Evolutionary conservation across 2,329 filamentous ascomycete genomes (phyloP), one percentile per base, ranked within the genome.

Genomic region (Ceratocystis ficicola): DNA sequence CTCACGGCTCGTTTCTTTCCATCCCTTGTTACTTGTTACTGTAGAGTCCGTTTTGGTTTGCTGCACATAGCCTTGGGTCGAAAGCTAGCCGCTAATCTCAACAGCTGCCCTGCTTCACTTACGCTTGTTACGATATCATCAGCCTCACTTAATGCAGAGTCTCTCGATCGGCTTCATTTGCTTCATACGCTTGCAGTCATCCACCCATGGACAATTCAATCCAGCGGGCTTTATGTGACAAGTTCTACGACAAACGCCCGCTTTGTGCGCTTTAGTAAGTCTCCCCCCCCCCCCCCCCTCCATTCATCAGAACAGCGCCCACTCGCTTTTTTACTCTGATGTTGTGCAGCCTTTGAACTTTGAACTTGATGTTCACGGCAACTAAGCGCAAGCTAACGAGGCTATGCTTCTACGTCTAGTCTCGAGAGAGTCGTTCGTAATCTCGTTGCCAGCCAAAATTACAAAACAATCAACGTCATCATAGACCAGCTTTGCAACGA

Each of bases 211-310:
- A 97, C 79, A 81, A 84, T 73, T 87, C 86, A 74, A 90, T 96
- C 74, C 90, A 95, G 77, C 89, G 93, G 71, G 83, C 92, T 70
- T 81, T 99, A 74, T 95, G 95, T 75, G 94, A 99, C 78, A 99
- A 96, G 83, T 87, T 97, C 74, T 99, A 99, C 76, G 94, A 99
- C 75, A 96, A 95, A 80, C 86, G 95, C 74, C 99, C 99, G 77
- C 87, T 91, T 73, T 94, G 94, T 70, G 94, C 95, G 71, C 84
- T 99, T 67, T 94, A 99, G 91, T 96, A 86, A 73, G 88, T 79
- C 63, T 68, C 62, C 8, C 52, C 44, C 62, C 17, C 65, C 65
- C 22, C n/a, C 20, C 25, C 61, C 57, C 30, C 30, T n/a, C 52
- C 63, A 30, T 44, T 63, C 10, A 41, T 12, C 12, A 41, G 36